phyloP scores from a whole-genome alignment of 1,139 yeast species.

The Pichiaceae sp. region DNA sequence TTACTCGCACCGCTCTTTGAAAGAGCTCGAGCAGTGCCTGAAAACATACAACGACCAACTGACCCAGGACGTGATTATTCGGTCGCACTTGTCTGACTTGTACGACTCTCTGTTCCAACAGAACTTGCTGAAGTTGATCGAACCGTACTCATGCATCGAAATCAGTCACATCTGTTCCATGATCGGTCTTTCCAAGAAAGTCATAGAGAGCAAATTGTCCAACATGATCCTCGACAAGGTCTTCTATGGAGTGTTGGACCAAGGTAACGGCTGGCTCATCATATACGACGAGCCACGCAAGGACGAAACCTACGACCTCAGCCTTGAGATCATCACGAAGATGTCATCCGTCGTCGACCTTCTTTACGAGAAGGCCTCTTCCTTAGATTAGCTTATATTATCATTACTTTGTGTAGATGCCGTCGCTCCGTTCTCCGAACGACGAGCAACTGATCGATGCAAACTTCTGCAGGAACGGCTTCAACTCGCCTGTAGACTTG shows the following conservation, averaged over 20 bases:
- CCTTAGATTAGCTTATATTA: slow-evolving; percentile 13
- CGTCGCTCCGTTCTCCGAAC: slow-evolving; percentile 21
- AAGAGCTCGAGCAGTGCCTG: slow-evolving; percentile 81
- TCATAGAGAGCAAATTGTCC: slow-evolving; percentile 88
- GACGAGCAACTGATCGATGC: slow-evolving; percentile 38
- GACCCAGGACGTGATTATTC: slow-evolving; percentile 78
- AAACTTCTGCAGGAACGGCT: slow-evolving; percentile 50
- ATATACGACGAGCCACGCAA: slow-evolving; percentile 83
- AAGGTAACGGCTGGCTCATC: slow-evolving; percentile 96
- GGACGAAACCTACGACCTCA: slow-evolving; percentile 84
- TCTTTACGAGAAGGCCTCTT: slow-evolving; percentile 88
- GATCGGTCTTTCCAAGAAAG: slow-evolving; percentile 80
- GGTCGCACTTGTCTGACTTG: slow-evolving; percentile 85
- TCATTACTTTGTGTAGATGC: slow-evolving; percentile 25
- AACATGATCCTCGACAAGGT: slow-evolving; percentile 96
- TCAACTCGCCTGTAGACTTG: slow-evolving; percentile 44
- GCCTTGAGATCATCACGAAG: slow-evolving; percentile 78
- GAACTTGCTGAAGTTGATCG: slow-evolving; percentile 87
- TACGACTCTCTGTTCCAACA: slow-evolving; percentile 92
- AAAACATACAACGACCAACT: slow-evolving; percentile 66
- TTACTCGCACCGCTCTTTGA: slow-evolving; percentile 79
- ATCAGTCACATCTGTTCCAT: slow-evolving; percentile 79
- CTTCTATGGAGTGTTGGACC: slow-evolving; percentile 92
- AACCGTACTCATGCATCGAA: slow-evolving; percentile 93
- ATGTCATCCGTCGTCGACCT: slow-evolving; percentile 86